Evolutionary conservation across 495 filamentous ascomycete genomes (phyloP).

Genomic region (Tuber microsphaerosporum): DNA sequence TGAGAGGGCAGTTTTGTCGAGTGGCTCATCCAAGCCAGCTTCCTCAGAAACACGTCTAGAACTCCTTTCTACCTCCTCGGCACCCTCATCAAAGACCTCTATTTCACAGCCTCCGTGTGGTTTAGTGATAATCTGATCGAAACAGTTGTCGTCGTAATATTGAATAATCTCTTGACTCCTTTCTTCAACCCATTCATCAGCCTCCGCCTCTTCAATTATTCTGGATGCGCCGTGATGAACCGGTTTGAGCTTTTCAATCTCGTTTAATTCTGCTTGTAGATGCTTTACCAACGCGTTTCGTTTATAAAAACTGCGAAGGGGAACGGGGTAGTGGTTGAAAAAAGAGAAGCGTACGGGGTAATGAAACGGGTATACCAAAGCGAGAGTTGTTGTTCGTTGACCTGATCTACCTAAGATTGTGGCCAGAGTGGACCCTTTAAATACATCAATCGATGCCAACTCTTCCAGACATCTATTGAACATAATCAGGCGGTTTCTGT

Average conservation of each 20-base stretch:
- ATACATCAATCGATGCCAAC: too few relatives aligned
- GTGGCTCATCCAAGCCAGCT: conserved; percentile 28
- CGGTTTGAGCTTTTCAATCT: conserved; percentile 38
- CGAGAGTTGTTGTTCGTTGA: too few relatives aligned
- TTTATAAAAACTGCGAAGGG: too few relatives aligned
- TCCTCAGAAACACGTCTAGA: conserved; percentile 27
- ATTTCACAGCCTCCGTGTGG: conserved; percentile 27
- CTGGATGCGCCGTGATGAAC: conserved; percentile 35
- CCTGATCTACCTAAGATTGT: too few relatives aligned
- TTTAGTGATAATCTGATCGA: conserved; percentile 38
- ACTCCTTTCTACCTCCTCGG: conserved; percentile 36
- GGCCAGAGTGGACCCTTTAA: too few relatives aligned
- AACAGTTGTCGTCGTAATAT: conserved; percentile 36
- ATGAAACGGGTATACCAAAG: too few relatives aligned
- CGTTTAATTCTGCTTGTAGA: conserved; percentile 38
- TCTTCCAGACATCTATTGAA: too few relatives aligned
- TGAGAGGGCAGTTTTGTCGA: conserved; percentile 35
- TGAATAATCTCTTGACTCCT: conserved; percentile 30
- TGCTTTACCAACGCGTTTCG: conserved; percentile 32
- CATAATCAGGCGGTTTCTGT: too few relatives aligned
- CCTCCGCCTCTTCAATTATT: conserved; percentile 35
- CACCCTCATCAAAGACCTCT: conserved; percentile 38
- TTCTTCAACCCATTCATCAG: conserved; percentile 34
- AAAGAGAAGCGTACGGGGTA: too few relatives aligned
- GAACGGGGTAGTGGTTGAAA: too few relatives aligned